These are phyloP conservation scores for Rauvolfia tetraphylla DNA, from an alignment of 257 asterid genomes.

Conservation along the genomic window DNA sequence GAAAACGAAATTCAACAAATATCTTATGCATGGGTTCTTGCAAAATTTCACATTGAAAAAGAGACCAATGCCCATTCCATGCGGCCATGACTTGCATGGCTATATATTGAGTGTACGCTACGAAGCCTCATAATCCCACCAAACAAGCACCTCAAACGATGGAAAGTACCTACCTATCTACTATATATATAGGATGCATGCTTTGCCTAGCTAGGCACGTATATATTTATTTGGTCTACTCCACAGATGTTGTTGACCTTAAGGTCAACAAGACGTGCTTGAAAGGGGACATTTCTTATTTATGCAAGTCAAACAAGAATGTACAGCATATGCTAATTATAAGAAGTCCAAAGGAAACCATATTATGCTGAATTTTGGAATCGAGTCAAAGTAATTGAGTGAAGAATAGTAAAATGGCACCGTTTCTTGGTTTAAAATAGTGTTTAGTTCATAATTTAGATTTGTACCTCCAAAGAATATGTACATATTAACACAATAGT, in stretches of 20 bases:
- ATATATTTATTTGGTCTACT: background rate
- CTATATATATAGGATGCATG: too few species aligned
- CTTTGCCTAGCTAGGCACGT: background rate
- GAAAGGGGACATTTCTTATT: background rate
- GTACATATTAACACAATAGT: too few species aligned
- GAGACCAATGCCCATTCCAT: background rate
- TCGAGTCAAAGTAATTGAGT: too few species aligned
- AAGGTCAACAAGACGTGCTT: background rate
- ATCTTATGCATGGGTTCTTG: too few species aligned
- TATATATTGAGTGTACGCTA: background rate
- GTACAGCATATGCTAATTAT: background rate
- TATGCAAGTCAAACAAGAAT: background rate
- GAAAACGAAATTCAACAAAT: too few species aligned
- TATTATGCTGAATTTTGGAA: too few species aligned
- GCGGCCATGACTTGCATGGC: background rate
- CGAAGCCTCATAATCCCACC: background rate
- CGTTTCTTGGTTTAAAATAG: too few species aligned
- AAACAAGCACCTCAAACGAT: conserved; percentile 1
- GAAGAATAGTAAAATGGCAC: too few species aligned
- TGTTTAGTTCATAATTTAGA: too few species aligned
- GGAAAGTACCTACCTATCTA: background rate
- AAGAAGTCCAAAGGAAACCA: too few species aligned
- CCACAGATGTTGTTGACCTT: too few species aligned
- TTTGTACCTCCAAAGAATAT: too few species aligned
- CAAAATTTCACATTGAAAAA: background rate